Percentiles rank a stretch among this genome's conserved stretches.
These are phyloP conservation scores for Stenocarpella maydis DNA, from an alignment of 2,329 filamentous ascomycete species.

Conservation along the genomic window DNA sequence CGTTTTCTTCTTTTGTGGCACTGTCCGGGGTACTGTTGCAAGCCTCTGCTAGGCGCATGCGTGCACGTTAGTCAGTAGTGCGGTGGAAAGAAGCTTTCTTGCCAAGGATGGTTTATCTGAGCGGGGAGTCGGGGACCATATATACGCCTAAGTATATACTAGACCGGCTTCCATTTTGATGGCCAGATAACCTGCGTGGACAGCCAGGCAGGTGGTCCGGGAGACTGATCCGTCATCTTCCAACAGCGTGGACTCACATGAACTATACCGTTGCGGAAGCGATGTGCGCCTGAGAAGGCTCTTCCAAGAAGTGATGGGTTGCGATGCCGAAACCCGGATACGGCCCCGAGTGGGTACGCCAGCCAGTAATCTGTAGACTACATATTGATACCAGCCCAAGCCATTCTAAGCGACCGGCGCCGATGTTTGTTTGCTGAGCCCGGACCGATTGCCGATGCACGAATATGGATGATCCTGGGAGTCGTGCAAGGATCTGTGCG, in stretches of 20 bases:
- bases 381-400: background rate
- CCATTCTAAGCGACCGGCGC: background rate
- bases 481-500: background rate
- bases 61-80: background rate
- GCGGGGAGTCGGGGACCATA: too few relatives aligned
- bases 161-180: too few relatives aligned
- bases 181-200: background rate
- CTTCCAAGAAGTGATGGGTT: slow-evolving; percentile 6
- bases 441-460: slow-evolving; percentile 6
- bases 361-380: too few relatives aligned
- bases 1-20: background rate
- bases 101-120: slow-evolving; percentile 9
- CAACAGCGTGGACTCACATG: background rate
- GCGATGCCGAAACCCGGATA: slow-evolving; percentile 5
- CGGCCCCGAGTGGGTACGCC: background rate
- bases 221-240: background rate
- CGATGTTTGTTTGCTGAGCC: background rate
- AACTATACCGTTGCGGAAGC: background rate
- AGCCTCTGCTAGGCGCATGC: background rate
- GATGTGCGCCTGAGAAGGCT: slow-evolving; percentile 1
- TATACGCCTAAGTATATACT: too few relatives aligned
- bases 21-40: background rate
- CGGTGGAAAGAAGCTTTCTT: slow-evolving; percentile 23
- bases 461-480: background rate
- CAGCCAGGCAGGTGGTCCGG: background rate